Conservation (phyloP, 805 yeast species). For the Wickerhamomyces bisporus region DNA sequence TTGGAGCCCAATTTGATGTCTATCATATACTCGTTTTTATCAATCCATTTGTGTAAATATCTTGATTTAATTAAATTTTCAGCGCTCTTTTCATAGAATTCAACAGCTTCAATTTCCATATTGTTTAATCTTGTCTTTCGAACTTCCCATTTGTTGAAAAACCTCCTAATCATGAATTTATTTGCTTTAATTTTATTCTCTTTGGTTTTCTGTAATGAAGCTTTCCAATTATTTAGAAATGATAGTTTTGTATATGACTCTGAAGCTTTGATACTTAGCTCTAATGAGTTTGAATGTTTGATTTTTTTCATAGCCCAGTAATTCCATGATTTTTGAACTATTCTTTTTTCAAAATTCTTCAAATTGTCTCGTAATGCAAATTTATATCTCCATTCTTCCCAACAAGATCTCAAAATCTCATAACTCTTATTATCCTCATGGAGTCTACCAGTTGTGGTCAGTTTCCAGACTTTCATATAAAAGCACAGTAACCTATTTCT, state of each 20-base stretch:
- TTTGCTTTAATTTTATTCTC: conserved; percentile 11
- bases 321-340: background rate
- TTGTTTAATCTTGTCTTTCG: conserved; percentile 1
- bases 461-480: conserved; percentile 10
- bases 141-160: conserved; percentile 4
- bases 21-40: conserved; percentile 2
- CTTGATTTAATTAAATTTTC: background rate
- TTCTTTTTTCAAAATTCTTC: conserved; percentile 3
- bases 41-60: conserved; percentile 9
- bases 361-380: background rate
- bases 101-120: conserved; percentile 1
- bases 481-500: background rate
- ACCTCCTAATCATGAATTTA: conserved; percentile 7
- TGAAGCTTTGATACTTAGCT: conserved; percentile 11
- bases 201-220: background rate
- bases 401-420: background rate
- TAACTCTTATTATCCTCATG: background rate
- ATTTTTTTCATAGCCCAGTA: conserved; percentile 2
- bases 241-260: conserved; percentile 14
- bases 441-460: conserved; percentile 1
- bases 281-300: conserved; percentile 6
- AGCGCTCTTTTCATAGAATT: conserved; percentile 2
- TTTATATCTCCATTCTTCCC: conserved; percentile 10
- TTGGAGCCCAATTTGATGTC: conserved; percentile 2
- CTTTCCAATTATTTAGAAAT: conserved; percentile 17